Evolutionary conservation across 345 rosid species (phyloP), one percentile per base, ranked within the genome.

Genomic region (Balakata baccata): DNA sequence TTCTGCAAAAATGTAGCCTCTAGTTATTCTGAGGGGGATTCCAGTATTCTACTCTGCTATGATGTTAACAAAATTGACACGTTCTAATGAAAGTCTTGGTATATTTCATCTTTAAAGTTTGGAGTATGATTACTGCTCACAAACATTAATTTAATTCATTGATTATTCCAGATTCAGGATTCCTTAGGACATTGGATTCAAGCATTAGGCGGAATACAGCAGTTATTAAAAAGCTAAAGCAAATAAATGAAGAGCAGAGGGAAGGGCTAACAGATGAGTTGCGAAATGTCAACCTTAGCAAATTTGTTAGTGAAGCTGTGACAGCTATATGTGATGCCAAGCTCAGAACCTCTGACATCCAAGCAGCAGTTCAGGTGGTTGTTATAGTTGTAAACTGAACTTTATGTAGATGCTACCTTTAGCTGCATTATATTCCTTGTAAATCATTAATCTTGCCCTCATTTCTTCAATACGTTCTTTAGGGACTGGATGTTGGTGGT

Each of bases 241-340:
- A 89, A 86, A 90, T 91, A 70, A 96, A 93, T 66, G 99, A 94
- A 74, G 98, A 94, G 82, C 93, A 79, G 83, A 85, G 87, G 74
- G 97, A 92, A 85, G 97, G 92, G 67, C 76, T 95, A 66, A 83
- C 90, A 93, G 99, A 92, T 76, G 99, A 95, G 66, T 76, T 95
- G 75, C 84, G 90, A 53, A 76, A 83, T 83, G 93, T 93, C 20
- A 93, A 95, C 66, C 87, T 93, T 50, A 91, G 98, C 82, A 95
- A 92, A 84, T 92, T 93, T 73, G 99, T 95, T 41, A 92, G 96
- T 78, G 98, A 94, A 84, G 98, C 95, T 12, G 98, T 94, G 69
- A 83, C 93, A 50, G 89, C 97, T 68, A 92, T 92, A 70, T 96
- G 97, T 86, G 99, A 96, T 75, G 98, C 97, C 71, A 95, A 93